These are phyloP conservation scores for Cyclotella kingstonii DNA, from an alignment of 108 stramenopile species.

Conservation along the genomic window DNA sequence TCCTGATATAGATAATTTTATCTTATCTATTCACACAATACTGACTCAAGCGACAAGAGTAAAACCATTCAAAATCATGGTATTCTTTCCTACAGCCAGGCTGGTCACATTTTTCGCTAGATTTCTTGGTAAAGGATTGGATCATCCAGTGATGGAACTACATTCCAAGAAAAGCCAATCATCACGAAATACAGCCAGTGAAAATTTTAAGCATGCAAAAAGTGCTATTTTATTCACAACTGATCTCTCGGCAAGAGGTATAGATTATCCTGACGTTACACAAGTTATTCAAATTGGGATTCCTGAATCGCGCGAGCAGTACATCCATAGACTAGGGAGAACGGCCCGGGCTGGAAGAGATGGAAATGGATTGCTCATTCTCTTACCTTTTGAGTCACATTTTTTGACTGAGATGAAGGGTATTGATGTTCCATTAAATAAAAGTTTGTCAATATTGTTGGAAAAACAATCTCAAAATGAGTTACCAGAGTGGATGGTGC, in stretches of 20 bases:
- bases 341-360: slow-evolving; percentile 73
- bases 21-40: slow-evolving; percentile 31
- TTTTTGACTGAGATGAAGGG: slow-evolving; percentile 47
- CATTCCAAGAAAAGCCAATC: slow-evolving; percentile 82
- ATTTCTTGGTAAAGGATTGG: slow-evolving; percentile 51
- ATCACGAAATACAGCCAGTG: slow-evolving; percentile 55
- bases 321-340: slow-evolving; percentile 84
- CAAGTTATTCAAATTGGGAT: slow-evolving; percentile 76
- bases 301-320: slow-evolving; percentile 68
- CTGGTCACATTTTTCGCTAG: slow-evolving; percentile 63
- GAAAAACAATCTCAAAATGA: background rate
- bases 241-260: slow-evolving; percentile 81
- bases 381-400: slow-evolving; percentile 40
- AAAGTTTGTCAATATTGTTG: slow-evolving; percentile 5
- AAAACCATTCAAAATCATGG: slow-evolving; percentile 63
- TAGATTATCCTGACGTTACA: slow-evolving; percentile 83
- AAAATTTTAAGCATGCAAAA: slow-evolving; percentile 52
- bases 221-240: slow-evolving; percentile 67
- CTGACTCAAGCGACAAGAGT: slow-evolving; percentile 43
- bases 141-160: slow-evolving; percentile 51
- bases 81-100: slow-evolving; percentile 83
- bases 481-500: slow-evolving; percentile 24
- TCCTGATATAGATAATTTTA: slow-evolving; percentile 16
- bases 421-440: slow-evolving; percentile 22
- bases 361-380: slow-evolving; percentile 48